Evolutionary conservation across 306 rosid species (phyloP), one percentile per base, ranked within the genome.

Genomic region (Quercus engelmannii): DNA sequence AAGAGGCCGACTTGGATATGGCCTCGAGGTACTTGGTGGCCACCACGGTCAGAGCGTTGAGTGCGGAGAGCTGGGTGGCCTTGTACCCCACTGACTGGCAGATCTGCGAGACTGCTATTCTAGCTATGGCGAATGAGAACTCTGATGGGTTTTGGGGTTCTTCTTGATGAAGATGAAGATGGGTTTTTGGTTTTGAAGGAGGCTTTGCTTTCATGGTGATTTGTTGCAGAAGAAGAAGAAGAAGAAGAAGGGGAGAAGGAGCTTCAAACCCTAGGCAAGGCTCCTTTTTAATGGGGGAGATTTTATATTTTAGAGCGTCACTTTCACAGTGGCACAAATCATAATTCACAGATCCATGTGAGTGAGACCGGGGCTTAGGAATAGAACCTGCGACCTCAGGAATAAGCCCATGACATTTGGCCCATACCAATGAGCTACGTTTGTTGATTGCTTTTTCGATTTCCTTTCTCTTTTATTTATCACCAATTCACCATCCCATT

Each of bases 61-160:
- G 81, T 52, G 92, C 94, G 75, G 79, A 76, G 31, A 17, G 56
- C 76, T 83, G 55, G 49, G 87, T 78, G 64, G 55, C 51, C 72
- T 64, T 85, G 86, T 77, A 91, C 8, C 97, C 97, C 33, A 75
- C 79, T 11, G 94, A 87, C 25, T 72, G 89, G 78, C 90, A 87
- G 65, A 91, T 93, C 85, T 93, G 92, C n/a, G 96, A 84, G 25
- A 89, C 87, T 23, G 92, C 94, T 76, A 70, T 80, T 81, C 79
- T 83, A 57, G 92, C 84, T 30, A 88, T 57, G 76, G 86, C 80
- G 81, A 84, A 80, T 14, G 88, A 79, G 81, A 91, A 86, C n/a
- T 87, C 90, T 17, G 95, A 78, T 31, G 90, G 84, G 11, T 78
- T 76, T 52, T 19, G 21, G 26, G n/a, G 12, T 75, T 79, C 2